A percentile compares a stretch with the other conserved stretches of the same genome.
phyloP scores from a whole-genome alignment of 106 monocot genomes.

The Agapanthus africanus region DNA sequence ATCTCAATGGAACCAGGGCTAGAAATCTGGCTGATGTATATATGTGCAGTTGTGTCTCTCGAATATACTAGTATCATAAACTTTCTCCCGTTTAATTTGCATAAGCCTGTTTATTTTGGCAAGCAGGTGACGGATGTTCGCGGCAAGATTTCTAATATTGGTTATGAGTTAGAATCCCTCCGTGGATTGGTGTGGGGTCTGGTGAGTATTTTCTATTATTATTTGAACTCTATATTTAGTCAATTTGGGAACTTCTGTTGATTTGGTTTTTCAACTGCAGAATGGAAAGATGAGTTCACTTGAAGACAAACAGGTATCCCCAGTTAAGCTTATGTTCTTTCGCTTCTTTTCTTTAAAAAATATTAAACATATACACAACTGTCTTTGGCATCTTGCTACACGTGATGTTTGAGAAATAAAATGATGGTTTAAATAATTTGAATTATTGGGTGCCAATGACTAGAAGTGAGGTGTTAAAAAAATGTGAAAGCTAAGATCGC shows the following conservation, averaged over 20 bases:
- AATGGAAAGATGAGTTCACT: slow-evolving; percentile 70
- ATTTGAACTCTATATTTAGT: not conserved
- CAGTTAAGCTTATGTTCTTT: not conserved
- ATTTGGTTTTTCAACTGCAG: slow-evolving; percentile 24
- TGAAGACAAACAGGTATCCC: slow-evolving; percentile 66
- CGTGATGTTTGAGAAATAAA: not conserved
- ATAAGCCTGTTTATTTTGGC: too few species aligned
- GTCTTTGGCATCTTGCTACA: not conserved
- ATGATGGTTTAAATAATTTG: not conserved
- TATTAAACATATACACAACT: too few species aligned
- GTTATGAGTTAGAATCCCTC: slow-evolving; percentile 8
- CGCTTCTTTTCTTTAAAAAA: not conserved
- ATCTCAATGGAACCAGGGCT: not conserved
- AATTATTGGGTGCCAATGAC: too few species aligned
- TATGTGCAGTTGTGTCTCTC: not conserved
- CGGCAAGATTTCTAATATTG: slow-evolving; percentile 8
- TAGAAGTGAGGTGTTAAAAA: not conserved
- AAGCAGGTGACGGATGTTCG: slow-evolving; percentile 18
- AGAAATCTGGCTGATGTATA: not conserved
- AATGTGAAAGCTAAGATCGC: not conserved
- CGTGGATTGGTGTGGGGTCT: slow-evolving; percentile 8
- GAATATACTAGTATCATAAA: not conserved
- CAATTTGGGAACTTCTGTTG: not conserved
- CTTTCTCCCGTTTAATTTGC: not conserved
- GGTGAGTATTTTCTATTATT: slow-evolving; percentile 17